Conservation (phyloP, 1,284 basidiomycete species). For the Irpex sp. region DNA sequence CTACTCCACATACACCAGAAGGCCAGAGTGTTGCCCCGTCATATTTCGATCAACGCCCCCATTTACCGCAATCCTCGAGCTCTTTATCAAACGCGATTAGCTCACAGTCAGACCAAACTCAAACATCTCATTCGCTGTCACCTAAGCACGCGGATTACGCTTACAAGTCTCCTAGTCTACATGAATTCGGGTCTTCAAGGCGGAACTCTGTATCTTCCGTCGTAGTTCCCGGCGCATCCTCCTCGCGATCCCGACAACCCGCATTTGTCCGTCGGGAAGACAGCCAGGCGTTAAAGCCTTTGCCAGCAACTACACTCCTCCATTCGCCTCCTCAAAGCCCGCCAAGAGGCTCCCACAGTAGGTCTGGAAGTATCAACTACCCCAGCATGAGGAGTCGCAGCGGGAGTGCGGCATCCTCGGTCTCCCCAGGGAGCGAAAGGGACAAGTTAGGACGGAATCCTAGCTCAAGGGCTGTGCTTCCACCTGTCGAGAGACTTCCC, state of each 20-base stretch:
- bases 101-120: constrained; percentile 4
- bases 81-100: constrained; percentile 11
- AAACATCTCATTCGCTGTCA: constrained; percentile 2
- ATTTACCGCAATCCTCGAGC: background rate
- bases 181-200: background rate
- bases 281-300: constrained; percentile 22
- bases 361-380: background rate
- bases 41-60: constrained; percentile 9
- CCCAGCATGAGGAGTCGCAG: constrained; percentile 15
- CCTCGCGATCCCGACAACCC: constrained; percentile 1
- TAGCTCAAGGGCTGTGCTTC: constrained; percentile 10
- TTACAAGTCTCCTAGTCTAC: background rate
- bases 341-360: background rate
- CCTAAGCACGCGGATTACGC: constrained; percentile 8
- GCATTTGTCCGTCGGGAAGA: constrained; percentile 21
- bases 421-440: background rate
- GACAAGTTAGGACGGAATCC: background rate
- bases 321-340: constrained; percentile 8
- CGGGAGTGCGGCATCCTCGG: constrained; percentile 19
- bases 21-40: constrained; percentile 11
- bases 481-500: constrained; percentile 20
- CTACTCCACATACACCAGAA: constrained; percentile 1
- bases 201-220: background rate
- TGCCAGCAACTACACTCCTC: constrained; percentile 20
- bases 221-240: background rate